Base-by-base conservation (phyloP, 352 stramenopile species). In the Pythium sp. region DNA sequence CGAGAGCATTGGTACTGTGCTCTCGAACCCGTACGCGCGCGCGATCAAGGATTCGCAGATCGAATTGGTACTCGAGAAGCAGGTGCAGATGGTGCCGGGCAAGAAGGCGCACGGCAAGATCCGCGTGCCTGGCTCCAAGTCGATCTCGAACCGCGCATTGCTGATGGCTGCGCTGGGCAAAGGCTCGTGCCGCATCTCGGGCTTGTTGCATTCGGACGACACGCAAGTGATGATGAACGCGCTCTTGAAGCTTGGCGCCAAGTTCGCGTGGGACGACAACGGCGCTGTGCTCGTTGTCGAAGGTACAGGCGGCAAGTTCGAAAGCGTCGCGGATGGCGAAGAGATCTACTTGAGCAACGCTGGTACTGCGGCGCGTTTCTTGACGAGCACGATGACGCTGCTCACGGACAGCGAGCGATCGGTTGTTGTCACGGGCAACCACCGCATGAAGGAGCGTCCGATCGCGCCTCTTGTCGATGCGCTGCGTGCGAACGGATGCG, bases 201-300 rank as follows among this genome's bases (percentile, higher is more conserved):
- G 98, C 26, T 79, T 99, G 18, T 76, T 99, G 59, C 96, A 99
- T 72, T 98, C 88, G 46, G 97, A 99, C 69, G 97, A 99, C 74
- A 99, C 98, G 58, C 89, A 95, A 46, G 98, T 99, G 68, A 99
- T 99, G 97, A 93, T 99, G 68, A 94, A 97, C 41, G 97, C 97
- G 26, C 80, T 99, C 7, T 84, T 97, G 65, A 92, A 93, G 43
- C 74, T 99, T 57, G 85, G 96, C 26, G 95, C 87, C 26, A 84
- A 83, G 66, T 92, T 96, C 54, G 69, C 79, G 15, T 94, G 87
- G 87, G 87, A 92, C 68, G 77, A 90, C 60, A 87, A 89, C 22
- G 86, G 86, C 26, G 76, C 75, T 12, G 84, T 94, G 32, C 68
- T 94, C 1, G 82, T 94, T 5, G 87, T 94, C 7, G 72, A 92